A percentile compares a stretch with the other conserved stretches of the same genome.
Conservation (phyloP, 345 rosid genomes). For the Pistacia integerrima region DNA sequence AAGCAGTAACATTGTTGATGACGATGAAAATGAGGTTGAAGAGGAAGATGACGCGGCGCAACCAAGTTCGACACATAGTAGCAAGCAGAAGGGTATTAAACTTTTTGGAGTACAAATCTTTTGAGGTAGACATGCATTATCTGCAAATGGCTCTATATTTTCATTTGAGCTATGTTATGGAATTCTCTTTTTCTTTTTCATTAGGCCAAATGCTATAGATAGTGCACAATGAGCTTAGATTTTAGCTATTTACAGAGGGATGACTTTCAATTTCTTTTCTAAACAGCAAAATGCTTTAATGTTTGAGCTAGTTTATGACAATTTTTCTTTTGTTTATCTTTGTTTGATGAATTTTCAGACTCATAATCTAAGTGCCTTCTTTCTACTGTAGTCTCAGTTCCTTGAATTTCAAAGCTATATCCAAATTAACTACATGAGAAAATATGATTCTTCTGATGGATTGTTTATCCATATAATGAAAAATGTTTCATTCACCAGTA, state of each 20-base stretch:
- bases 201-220: neutral
- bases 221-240: neutral
- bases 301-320: too few relatives aligned
- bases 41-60: neutral
- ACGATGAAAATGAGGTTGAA: neutral
- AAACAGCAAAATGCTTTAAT: too few relatives aligned
- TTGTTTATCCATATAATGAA: too few relatives aligned
- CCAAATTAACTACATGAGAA: neutral
- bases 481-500: too few relatives aligned
- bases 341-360: too few relatives aligned
- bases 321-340: too few relatives aligned
- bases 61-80: neutral
- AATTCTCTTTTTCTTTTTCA: neutral
- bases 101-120: constrained; percentile 51
- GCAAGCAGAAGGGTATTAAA: constrained; percentile 29
- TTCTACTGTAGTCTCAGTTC: too few relatives aligned
- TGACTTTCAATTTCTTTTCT: neutral
- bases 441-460: neutral
- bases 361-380: too few relatives aligned
- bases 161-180: neutral
- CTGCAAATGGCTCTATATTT: neutral
- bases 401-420: too few relatives aligned
- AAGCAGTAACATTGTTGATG: constrained; percentile 8
- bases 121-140: constrained; percentile 1
- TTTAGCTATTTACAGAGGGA: neutral